These are phyloP conservation scores for Herpetomonas samuelpessoai DNA, from an alignment of 208 protist genomes.

Conservation along the genomic window DNA sequence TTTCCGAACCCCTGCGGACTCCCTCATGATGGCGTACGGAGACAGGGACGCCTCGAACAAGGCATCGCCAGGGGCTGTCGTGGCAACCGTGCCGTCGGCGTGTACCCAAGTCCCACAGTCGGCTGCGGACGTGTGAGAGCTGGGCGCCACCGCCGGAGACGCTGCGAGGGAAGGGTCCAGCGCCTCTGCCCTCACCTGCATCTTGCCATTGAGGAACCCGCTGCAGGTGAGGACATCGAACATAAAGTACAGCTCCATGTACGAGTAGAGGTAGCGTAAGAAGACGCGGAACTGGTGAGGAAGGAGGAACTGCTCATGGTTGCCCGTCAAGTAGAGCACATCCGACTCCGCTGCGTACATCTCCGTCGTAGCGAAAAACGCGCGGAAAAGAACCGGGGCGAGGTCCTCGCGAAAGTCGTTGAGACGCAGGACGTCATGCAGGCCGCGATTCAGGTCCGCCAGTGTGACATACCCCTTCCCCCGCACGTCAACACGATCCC, in stretches of 20 bases:
- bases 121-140: background rate
- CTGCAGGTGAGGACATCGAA: constrained; percentile 67
- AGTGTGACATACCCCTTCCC: constrained; percentile 34
- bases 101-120: background rate
- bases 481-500: constrained; percentile 32
- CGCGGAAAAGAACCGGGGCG: constrained; percentile 35
- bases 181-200: constrained; percentile 26
- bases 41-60: constrained; percentile 20
- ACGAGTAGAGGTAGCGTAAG: constrained; percentile 62
- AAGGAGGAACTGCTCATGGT: constrained; percentile 46
- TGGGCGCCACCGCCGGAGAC: background rate
- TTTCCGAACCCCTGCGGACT: constrained; percentile 24
- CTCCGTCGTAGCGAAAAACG: constrained; percentile 55
- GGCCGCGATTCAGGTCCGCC: constrained; percentile 32
- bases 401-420: constrained; percentile 48
- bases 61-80: constrained; percentile 13
- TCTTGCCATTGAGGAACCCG: constrained; percentile 21
- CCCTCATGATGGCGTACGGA: constrained; percentile 25
- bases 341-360: constrained; percentile 16
- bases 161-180: constrained; percentile 13
- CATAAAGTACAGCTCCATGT: constrained; percentile 82
- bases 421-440: constrained; percentile 41
- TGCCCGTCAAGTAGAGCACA: constrained; percentile 36
- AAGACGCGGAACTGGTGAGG: constrained; percentile 46
- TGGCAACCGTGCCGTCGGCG: background rate